These are phyloP conservation scores for Lentinus brumalis DNA, from an alignment of 768 basidiomycete species.

Conservation along the genomic window DNA sequence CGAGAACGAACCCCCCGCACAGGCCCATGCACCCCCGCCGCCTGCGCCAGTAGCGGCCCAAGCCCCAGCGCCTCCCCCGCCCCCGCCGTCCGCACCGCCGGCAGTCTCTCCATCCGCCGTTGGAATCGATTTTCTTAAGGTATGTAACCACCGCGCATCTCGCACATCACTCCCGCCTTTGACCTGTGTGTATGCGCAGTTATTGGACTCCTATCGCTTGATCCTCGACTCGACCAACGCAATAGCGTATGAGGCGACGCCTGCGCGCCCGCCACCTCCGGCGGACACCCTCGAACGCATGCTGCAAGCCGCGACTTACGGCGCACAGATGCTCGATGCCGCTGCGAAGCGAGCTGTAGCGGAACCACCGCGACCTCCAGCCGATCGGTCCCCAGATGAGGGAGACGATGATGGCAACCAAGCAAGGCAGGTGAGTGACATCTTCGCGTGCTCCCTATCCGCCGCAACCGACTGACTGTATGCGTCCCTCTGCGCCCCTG, in stretches of 20 bases:
- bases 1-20: constrained; percentile 13
- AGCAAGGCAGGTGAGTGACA: constrained; percentile 26
- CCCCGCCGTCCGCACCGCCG: constrained; percentile 25
- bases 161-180: too few species aligned
- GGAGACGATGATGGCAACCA: constrained; percentile 9
- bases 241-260: constrained; percentile 25
- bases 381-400: constrained; percentile 28
- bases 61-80: background rate
- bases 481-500: background rate
- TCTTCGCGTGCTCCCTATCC: background rate
- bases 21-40: constrained; percentile 14
- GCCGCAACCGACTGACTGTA: background rate
- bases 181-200: constrained; percentile 27
- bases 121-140: constrained; percentile 47
- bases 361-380: constrained; percentile 18
- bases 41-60: background rate
- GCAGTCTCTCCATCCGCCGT: constrained; percentile 23
- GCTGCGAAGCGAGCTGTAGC: constrained; percentile 20
- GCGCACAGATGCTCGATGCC: constrained; percentile 48
- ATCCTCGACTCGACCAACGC: constrained; percentile 44
- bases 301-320: constrained; percentile 45
- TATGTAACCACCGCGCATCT: constrained; percentile 16
- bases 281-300: constrained; percentile 45
- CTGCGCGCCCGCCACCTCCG: constrained; percentile 28
- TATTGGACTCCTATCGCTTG: constrained; percentile 46